phyloP scores from a whole-genome alignment of 768 basidiomycete species.

The Gyrodon lividus region DNA sequence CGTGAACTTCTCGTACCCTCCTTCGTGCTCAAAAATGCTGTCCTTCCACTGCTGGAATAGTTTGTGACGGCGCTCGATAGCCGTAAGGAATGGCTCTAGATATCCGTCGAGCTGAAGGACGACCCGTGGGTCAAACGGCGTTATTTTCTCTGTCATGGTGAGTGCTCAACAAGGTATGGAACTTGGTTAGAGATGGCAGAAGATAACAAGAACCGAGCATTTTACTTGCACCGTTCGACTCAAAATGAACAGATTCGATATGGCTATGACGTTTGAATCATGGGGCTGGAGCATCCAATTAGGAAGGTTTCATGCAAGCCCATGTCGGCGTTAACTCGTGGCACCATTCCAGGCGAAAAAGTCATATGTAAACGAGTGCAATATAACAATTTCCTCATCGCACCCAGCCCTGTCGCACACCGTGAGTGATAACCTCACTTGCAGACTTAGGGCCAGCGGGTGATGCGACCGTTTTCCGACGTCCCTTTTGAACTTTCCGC shows the following conservation, averaged over 20 bases:
- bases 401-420: conserved; percentile 63
- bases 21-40: conserved; percentile 73
- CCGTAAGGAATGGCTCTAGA: conserved; percentile 69
- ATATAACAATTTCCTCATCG: conserved; percentile 14
- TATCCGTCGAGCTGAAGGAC: conserved; percentile 68
- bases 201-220: conserved; percentile 4
- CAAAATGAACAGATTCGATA: conserved; percentile 3
- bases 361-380: background rate
- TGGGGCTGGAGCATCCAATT: conserved; percentile 4
- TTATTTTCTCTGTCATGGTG: conserved; percentile 42
- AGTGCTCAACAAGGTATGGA: background rate
- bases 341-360: background rate
- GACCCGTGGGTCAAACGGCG: conserved; percentile 51
- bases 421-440: conserved; percentile 62
- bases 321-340: background rate
- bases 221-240: conserved; percentile 4
- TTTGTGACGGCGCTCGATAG: conserved; percentile 68
- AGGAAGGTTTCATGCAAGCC: conserved; percentile 9
- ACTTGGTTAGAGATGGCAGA: conserved; percentile 5
- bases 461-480: conserved; percentile 34
- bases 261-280: conserved; percentile 2
- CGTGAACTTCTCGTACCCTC: conserved; percentile 74
- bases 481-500: conserved; percentile 31
- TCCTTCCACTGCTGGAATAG: conserved; percentile 74
- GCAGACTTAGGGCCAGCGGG: conserved; percentile 40